phyloP scores from a whole-genome alignment of 208 protist species.

The Trypanosoma boissoni region DNA sequence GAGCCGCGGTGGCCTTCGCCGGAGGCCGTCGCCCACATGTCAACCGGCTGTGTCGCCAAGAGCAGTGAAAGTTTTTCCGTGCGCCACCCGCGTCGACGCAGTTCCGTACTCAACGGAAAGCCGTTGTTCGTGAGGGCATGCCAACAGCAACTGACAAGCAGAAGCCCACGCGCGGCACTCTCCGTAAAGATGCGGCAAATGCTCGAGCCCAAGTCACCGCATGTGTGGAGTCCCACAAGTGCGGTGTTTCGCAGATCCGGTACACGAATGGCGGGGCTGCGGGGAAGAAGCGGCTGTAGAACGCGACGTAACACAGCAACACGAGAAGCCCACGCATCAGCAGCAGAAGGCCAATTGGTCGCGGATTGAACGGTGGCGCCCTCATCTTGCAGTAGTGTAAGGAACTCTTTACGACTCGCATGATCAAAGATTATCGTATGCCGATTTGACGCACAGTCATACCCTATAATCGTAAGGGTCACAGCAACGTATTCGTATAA shows the following conservation, averaged over 20 bases:
- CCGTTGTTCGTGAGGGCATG: conserved; percentile 64
- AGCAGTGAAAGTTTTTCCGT: conserved; percentile 57
- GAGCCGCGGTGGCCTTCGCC: conserved; percentile 69
- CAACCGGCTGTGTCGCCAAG: conserved; percentile 84
- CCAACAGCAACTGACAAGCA: conserved; percentile 92
- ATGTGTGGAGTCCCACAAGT: conserved; percentile 82
- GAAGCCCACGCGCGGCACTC: conserved; percentile 48
- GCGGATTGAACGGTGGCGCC: neutral
- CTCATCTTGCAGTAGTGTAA: conserved; percentile 5
- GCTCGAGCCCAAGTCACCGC: conserved; percentile 84
- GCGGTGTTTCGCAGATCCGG: conserved; percentile 67
- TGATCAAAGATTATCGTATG: conserved; percentile 44
- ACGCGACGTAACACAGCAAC: conserved; percentile 41
- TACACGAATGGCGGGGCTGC: conserved; percentile 41
- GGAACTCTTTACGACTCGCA: conserved; percentile 18
- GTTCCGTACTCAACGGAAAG: conserved; percentile 70
- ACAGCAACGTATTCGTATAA: conserved; percentile 10
- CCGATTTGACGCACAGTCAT: conserved; percentile 43
- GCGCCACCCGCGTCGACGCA: conserved; percentile 45
- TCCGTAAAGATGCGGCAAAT: conserved; percentile 66
- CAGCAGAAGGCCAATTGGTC: conserved; percentile 21
- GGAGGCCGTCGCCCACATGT: conserved; percentile 70
- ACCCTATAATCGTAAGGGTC: conserved; percentile 50
- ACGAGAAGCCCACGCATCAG: conserved; percentile 13
- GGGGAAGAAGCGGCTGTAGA: conserved; percentile 26